phyloP scores from a whole-genome alignment of 768 basidiomycete genomes.

The Panaeolus papilionaceus region DNA sequence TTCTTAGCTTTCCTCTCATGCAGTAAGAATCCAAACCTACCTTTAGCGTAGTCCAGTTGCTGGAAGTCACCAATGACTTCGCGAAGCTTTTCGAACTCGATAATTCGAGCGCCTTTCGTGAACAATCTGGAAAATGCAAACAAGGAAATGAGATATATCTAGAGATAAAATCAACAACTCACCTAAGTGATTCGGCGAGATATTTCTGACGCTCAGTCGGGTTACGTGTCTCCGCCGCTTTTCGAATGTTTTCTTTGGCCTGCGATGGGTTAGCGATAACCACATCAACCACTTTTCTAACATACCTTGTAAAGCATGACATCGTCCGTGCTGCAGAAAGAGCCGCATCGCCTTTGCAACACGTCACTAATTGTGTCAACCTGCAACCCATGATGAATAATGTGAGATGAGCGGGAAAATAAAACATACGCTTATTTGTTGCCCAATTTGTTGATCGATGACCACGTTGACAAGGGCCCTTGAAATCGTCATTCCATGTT shows the following conservation, averaged over 20 bases:
- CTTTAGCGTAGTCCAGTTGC: slow-evolving; percentile 82
- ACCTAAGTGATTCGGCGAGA: slow-evolving; percentile 90
- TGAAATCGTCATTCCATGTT: slow-evolving; percentile 87
- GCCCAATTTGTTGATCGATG: slow-evolving; percentile 97
- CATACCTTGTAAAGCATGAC: slow-evolving; percentile 95
- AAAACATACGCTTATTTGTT: slow-evolving; percentile 85
- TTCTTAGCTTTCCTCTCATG: slow-evolving; percentile 12
- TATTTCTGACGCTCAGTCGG: slow-evolving; percentile 76
- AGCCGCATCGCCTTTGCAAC: slow-evolving; percentile 92
- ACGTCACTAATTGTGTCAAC: slow-evolving; percentile 97
- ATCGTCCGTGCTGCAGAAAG: slow-evolving; percentile 98
- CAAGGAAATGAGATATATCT: slow-evolving; percentile 17
- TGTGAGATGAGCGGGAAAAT: slow-evolving; percentile 18
- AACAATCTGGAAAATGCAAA: slow-evolving; percentile 65
- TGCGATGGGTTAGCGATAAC: slow-evolving; percentile 35
- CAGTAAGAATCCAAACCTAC: slow-evolving; percentile 39
- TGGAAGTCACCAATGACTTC: slow-evolving; percentile 93
- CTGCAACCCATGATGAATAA: slow-evolving; percentile 45
- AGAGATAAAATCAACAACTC: slow-evolving; percentile 25
- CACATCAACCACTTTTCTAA: slow-evolving; percentile 6
- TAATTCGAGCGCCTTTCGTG: slow-evolving; percentile 83
- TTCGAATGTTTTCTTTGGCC: slow-evolving; percentile 94
- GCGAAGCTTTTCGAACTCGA: slow-evolving; percentile 83
- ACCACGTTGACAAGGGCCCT: slow-evolving; percentile 92
- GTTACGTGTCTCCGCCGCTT: slow-evolving; percentile 83